Conservation (phyloP, 2,329 filamentous ascomycete species). For the Nemania sp. region DNA sequence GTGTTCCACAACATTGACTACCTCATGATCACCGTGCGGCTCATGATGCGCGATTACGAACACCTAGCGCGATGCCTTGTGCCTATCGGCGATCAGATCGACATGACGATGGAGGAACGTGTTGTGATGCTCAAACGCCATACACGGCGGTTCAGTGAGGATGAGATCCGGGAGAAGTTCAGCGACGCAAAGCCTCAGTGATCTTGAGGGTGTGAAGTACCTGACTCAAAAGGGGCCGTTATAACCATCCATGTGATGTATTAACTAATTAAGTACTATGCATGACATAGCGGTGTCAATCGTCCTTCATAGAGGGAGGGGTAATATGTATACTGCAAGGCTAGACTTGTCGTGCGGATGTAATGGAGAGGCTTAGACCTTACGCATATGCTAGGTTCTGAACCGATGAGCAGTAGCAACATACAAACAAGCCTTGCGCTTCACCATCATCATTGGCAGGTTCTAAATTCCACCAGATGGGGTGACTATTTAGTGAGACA, state of each 20-base stretch:
- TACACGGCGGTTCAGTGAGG: conserved; percentile 74
- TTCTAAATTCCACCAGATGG: too few relatives aligned
- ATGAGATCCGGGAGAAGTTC: conserved; percentile 72
- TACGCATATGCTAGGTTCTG: too few relatives aligned
- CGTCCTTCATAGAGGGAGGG: too few relatives aligned
- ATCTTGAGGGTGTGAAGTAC: background rate
- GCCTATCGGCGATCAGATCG: conserved; percentile 78
- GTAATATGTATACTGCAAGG: too few relatives aligned
- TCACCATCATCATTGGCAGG: too few relatives aligned
- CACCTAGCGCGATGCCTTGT: conserved; percentile 77
- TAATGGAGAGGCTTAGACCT: too few relatives aligned
- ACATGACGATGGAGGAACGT: conserved; percentile 72
- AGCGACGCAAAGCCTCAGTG: conserved; percentile 34
- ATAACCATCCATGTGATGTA: background rate
- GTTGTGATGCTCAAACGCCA: conserved; percentile 72
- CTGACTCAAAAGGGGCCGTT: background rate
- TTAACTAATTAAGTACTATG: background rate
- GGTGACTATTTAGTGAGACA: too few relatives aligned
- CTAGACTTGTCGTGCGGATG: too few relatives aligned
- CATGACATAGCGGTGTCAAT: background rate
- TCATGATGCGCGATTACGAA: conserved; percentile 78
- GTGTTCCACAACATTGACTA: conserved; percentile 88
- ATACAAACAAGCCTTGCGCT: too few relatives aligned
- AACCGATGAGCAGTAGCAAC: too few relatives aligned
- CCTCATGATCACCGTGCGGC: conserved; percentile 76